Evolutionary conservation across 768 basidiomycete genomes (phyloP), one percentile per base, ranked within the genome.

Genomic region (Suillus occidentalis): DNA sequence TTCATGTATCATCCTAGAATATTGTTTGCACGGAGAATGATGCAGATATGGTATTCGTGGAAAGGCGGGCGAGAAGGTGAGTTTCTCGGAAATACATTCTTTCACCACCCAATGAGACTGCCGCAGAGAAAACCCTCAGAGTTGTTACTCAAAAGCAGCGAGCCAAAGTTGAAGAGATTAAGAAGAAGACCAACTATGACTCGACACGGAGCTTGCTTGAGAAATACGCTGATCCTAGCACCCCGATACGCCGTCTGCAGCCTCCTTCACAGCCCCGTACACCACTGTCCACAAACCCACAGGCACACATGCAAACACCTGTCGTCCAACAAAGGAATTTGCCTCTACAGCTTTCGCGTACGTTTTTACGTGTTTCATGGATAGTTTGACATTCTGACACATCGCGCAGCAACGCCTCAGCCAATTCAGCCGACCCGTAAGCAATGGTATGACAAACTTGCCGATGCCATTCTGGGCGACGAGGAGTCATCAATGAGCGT

Each of bases 181-280:
- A 99, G 84, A 94, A 95, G 81, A 95, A 92, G 75, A 98, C 96
- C 2, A 97, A 98, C 70, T 99, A 93, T 76, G 94, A 99, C 73
- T 87, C 87, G 13, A 99, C 95, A 36, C 89, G 92, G 61, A 93
- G 90, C 70, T 82, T 99, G 53, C 82, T 99, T 20, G 94, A 97
- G 73, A 87, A 88, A 64, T 98, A 97, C 71, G 97, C 97, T 67
- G 92, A 91, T 43, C 71, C 78, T 6, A 55, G 70, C 13, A 80
- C 83, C 2, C 81, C 83, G 16, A 70, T 84, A 55, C 83, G 83
- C 37, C 81, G 75, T 68, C 78, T 83, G 12, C 66, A 78, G 14
- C 63, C 69, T 72, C 52, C 75, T 70, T 61, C 69, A 64, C 25
- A 71, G 66, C 60, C 78, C 74, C 37, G 72, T 73, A 64, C 81